Percentiles rank a stretch among this genome's conserved stretches.
phyloP scores from a whole-genome alignment of 2,329 filamentous ascomycete genomes.

The Penicillium sumatraense region DNA sequence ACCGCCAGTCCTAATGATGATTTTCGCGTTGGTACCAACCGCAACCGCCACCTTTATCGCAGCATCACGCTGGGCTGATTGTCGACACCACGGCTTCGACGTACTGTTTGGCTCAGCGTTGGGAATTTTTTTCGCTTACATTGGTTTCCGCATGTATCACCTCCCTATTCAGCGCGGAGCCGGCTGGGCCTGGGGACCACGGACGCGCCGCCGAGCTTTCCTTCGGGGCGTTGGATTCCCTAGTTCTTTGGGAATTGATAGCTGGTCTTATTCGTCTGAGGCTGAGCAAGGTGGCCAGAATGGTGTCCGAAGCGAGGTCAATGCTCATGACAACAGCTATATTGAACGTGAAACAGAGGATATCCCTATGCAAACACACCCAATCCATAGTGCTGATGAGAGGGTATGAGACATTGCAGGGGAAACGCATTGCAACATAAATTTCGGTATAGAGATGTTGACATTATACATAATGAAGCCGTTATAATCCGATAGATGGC shows the following conservation, averaged over 20 bases:
- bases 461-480: neutral
- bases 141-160: conserved; percentile 85
- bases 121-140: conserved; percentile 71
- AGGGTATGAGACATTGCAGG: neutral
- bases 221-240: conserved; percentile 38
- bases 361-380: conserved; percentile 6
- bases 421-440: neutral
- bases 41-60: conserved; percentile 78
- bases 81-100: conserved; percentile 90
- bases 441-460: neutral
- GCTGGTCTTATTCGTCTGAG: conserved; percentile 26
- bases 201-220: conserved; percentile 74
- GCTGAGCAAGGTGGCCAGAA: neutral
- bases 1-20: conserved; percentile 78
- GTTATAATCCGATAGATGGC: neutral
- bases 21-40: conserved; percentile 72
- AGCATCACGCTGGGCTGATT: conserved; percentile 86
- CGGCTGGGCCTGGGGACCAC: conserved; percentile 87
- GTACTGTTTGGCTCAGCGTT: conserved; percentile 84
- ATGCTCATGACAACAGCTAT: neutral
- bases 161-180: conserved; percentile 76
- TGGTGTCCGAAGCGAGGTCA: neutral
- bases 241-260: conserved; percentile 35
- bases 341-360: conserved; percentile 9
- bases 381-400: neutral